These are phyloP conservation scores for Blastobotrys buckinghamii DNA, from an alignment of 1,139 yeast species.

Conservation along the genomic window DNA sequence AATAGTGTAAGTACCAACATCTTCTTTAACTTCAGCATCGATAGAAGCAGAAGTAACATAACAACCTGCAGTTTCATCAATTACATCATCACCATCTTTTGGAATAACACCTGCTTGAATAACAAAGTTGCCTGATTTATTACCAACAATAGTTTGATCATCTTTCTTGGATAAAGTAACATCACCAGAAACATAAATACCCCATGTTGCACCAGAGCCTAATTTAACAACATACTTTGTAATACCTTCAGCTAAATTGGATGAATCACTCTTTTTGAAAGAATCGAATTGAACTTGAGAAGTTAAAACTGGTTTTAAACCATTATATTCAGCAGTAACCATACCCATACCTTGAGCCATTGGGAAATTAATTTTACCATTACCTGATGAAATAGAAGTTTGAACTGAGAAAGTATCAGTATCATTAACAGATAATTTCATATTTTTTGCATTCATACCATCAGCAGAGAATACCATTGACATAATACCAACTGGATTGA, in stretches of 20 bases:
- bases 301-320: constrained; percentile 49
- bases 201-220: constrained; percentile 47
- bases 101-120: constrained; percentile 61
- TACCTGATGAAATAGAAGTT: constrained; percentile 41
- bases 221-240: constrained; percentile 54
- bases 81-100: constrained; percentile 31
- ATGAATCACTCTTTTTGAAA: constrained; percentile 37
- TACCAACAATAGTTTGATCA: constrained; percentile 41
- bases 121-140: constrained; percentile 34
- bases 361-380: constrained; percentile 35
- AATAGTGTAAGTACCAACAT: constrained; percentile 47
- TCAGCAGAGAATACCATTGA: constrained; percentile 54
- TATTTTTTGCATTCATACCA: constrained; percentile 37
- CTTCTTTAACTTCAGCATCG: constrained; percentile 34
- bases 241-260: constrained; percentile 35
- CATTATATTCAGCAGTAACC: constrained; percentile 58
- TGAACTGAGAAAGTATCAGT: constrained; percentile 53
- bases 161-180: constrained; percentile 30
- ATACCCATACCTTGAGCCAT: constrained; percentile 77
- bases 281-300: constrained; percentile 49
- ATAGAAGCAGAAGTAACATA: constrained; percentile 42
- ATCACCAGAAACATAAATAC: constrained; percentile 53
- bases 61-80: constrained; percentile 59
- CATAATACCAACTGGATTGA: constrained; percentile 49
- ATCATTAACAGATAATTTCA: constrained; percentile 41